A percentile compares a stretch with the other conserved stretches of the same genome.
phyloP scores from a whole-genome alignment of 2,329 filamentous ascomycete species.

The Neonectria hederae region DNA sequence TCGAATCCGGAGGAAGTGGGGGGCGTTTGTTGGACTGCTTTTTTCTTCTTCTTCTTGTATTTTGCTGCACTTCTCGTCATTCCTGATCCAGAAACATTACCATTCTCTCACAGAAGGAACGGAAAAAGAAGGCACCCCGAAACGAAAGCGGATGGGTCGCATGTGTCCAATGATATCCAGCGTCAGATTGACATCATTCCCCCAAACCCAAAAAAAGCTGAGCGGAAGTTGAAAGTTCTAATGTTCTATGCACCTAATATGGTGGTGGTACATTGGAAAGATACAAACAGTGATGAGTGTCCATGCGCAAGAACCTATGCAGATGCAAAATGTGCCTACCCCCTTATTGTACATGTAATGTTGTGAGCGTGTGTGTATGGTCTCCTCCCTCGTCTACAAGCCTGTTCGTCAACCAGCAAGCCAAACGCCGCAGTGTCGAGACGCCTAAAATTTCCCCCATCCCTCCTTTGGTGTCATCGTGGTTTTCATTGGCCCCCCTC shows the following conservation, averaged over 20 bases:
- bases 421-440: slow-evolving; percentile 19
- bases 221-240: slow-evolving; percentile 3
- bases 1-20: neutral
- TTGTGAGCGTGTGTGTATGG: slow-evolving; percentile 1
- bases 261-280: slow-evolving; percentile 3
- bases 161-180: slow-evolving; percentile 4
- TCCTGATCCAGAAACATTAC: neutral
- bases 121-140: neutral
- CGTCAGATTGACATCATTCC: slow-evolving; percentile 8
- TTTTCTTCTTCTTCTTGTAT: neutral
- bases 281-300: neutral
- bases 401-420: neutral
- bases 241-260: slow-evolving; percentile 3
- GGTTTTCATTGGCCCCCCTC: neutral
- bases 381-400: slow-evolving; percentile 16
- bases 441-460: neutral
- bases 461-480: neutral
- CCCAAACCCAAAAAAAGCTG: neutral
- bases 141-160: neutral
- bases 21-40: slow-evolving; percentile 1
- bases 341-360: slow-evolving; percentile 18
- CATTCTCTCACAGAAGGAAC: neutral
- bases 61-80: neutral
- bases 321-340: slow-evolving; percentile 6
- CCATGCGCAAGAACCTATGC: neutral